Evolutionary conservation across 2,329 filamentous ascomycete genomes (phyloP).

Genomic region (Metarhizium guizhouense): DNA sequence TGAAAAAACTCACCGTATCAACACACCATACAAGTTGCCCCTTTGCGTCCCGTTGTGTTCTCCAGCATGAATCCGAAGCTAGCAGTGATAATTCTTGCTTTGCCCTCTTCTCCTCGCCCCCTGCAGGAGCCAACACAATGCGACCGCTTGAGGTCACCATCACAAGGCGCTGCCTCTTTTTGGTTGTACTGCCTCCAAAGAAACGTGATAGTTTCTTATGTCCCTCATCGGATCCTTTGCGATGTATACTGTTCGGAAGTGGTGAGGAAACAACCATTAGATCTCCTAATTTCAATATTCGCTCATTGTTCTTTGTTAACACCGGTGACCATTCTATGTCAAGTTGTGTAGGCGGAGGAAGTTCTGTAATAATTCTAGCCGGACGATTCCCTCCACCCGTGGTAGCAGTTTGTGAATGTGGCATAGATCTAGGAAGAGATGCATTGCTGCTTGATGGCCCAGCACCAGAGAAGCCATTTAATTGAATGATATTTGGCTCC

Average conservation of each 20-base stretch:
- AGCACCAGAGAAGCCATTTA: constrained; percentile 46
- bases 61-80: constrained; percentile 66
- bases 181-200: constrained; percentile 82
- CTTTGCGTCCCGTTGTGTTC: constrained; percentile 74
- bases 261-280: constrained; percentile 75
- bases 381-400: constrained; percentile 49
- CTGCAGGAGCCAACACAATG: constrained; percentile 81
- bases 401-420: constrained; percentile 26
- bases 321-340: constrained; percentile 99
- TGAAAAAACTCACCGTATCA: constrained; percentile 68
- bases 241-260: constrained; percentile 63
- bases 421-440: constrained; percentile 18
- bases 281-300: constrained; percentile 90
- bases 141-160: constrained; percentile 91
- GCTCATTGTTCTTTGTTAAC: constrained; percentile 79
- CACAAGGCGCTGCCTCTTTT: constrained; percentile 86
- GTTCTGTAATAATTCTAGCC: constrained; percentile 80
- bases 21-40: constrained; percentile 83
- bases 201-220: constrained; percentile 91
- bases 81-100: constrained; percentile 89
- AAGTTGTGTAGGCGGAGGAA: constrained; percentile 91
- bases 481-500: constrained; percentile 65
- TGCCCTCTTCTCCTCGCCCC: constrained; percentile 90
- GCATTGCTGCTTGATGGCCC: constrained; percentile 16
- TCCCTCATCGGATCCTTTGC: constrained; percentile 60